Evolutionary conservation across 2,329 filamentous ascomycete genomes (phyloP), one percentile per base, ranked within the genome.

Genomic region (Stachybotrys chartarum): DNA sequence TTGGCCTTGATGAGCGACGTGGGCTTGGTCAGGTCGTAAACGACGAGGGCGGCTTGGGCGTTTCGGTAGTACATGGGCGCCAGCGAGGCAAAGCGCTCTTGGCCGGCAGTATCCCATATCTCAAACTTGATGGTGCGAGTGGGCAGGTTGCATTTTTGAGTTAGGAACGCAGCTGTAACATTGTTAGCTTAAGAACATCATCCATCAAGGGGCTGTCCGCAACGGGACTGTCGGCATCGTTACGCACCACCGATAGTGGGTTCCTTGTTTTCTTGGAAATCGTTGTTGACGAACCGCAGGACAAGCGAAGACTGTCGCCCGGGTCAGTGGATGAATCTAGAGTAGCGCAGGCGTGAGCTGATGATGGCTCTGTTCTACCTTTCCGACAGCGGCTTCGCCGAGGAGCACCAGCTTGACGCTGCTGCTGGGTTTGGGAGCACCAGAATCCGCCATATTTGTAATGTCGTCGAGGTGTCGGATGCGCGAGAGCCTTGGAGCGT

Each of bases 61-160:
- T 99, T 97, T 75, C 93, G 91, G 80, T 97, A 97, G 82, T 99
- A 99, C 94, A 97, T 97, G 66, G 93, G 94, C 53, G 94, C 94
- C 58, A 97, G 84, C 53, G 90, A 95, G 65, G 93, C 93, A 70
- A 97, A 99, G 60, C 93, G 90, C 78, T 99, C 93, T 75, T 99
- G 93, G 69, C 93, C 93, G 48, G 94, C 93, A 16, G 93, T 97
- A 78, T 99, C 93, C 93, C 93, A 99, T 68, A 99, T 97, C 72
- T 93, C 89, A 69, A 93, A 93, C 73, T 90, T 90, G 78, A 93
- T 93, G 62, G 91, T 97, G 70, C 93, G 85, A 66, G 87, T 91
- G 39, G 93, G 93, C 47, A 97, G 88, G 68, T 91, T 94, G 79
- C 93, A 97, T 85, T 97, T 99, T 77, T 99, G 94, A 64, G 94